A percentile compares a stretch with the other conserved stretches of the same genome.
Evolutionary conservation across 164 flowering plant genomes (phyloP).

Genomic region (Kingdonia uniflora): DNA sequence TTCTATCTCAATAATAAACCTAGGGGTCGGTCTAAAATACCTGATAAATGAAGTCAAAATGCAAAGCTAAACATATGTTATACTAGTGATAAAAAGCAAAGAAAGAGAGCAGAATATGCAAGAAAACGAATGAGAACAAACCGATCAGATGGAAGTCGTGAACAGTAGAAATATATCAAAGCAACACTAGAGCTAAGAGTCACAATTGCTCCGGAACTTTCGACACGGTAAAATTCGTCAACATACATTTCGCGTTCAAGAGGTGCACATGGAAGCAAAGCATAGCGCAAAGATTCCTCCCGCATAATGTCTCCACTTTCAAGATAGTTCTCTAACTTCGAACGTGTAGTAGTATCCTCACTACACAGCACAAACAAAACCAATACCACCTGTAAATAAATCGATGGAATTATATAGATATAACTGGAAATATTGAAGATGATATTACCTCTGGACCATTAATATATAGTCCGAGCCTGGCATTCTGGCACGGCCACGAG

Average conservation of each 20-base stretch:
- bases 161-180: slow-evolving; percentile 63
- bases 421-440: background rate
- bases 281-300: slow-evolving; percentile 44
- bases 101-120: background rate
- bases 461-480: slow-evolving; percentile 64
- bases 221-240: slow-evolving; percentile 45
- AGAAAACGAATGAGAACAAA: slow-evolving; percentile 21
- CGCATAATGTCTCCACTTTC: slow-evolving; percentile 65
- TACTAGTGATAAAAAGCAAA: background rate
- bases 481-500: slow-evolving; percentile 92
- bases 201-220: slow-evolving; percentile 63
- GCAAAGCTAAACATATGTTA: background rate
- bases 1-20: slow-evolving; percentile 31
- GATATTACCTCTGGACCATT: slow-evolving; percentile 50
- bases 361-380: slow-evolving; percentile 16
- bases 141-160: slow-evolving; percentile 85
- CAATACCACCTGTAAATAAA: too few species aligned
- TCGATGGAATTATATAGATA: too few species aligned
- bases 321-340: slow-evolving; percentile 42
- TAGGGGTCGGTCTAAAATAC: slow-evolving; percentile 73
- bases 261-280: slow-evolving; percentile 48
- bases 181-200: slow-evolving; percentile 50
- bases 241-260: slow-evolving; percentile 23
- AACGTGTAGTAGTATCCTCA: slow-evolving; percentile 33
- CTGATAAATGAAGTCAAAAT: slow-evolving; percentile 18